These are phyloP conservation scores for Diaporthe capsici DNA, from an alignment of 2,329 filamentous ascomycete species.

Conservation along the genomic window DNA sequence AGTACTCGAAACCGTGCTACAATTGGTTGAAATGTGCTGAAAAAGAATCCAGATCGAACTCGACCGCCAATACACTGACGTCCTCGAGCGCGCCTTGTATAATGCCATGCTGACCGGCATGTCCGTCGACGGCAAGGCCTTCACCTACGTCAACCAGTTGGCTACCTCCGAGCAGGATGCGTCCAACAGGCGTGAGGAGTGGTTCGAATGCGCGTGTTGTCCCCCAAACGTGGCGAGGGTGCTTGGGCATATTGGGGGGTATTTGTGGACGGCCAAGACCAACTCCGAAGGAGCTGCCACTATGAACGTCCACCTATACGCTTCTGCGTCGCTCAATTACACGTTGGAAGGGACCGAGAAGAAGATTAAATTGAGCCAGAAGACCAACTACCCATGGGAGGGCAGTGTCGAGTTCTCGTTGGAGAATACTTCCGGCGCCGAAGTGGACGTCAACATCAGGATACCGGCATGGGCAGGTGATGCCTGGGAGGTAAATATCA, in stretches of 20 bases:
- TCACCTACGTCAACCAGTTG: slow-evolving; percentile 74
- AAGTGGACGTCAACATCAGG: slow-evolving; percentile 61
- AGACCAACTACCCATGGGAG: slow-evolving; percentile 69
- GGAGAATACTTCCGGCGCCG: slow-evolving; percentile 48
- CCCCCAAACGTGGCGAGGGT: slow-evolving; percentile 71
- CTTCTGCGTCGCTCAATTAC: slow-evolving; percentile 60
- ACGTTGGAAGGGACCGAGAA: slow-evolving; percentile 48
- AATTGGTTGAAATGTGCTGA: background rate
- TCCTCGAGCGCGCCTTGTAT: slow-evolving; percentile 73
- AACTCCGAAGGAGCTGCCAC: slow-evolving; percentile 11
- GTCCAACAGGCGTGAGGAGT: slow-evolving; percentile 64
- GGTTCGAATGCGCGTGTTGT: slow-evolving; percentile 73
- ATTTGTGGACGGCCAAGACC: slow-evolving; percentile 63
- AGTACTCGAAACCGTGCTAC: no score
- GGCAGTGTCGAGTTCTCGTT: slow-evolving; percentile 64
- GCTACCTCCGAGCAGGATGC: slow-evolving; percentile 64
- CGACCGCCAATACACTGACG: slow-evolving; percentile 66
- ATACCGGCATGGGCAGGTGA: slow-evolving; percentile 67
- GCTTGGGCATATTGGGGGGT: slow-evolving; percentile 68
- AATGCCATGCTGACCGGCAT: slow-evolving; percentile 73
- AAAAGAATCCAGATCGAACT: slow-evolving; percentile 53
- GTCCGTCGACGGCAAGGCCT: slow-evolving; percentile 67
- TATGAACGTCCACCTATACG: slow-evolving; percentile 69
- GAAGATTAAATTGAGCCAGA: slow-evolving; percentile 59
- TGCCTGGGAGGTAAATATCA: slow-evolving; percentile 45